Base-by-base conservation (phyloP, 2,329 filamentous ascomycete genomes). In the Fusarium heterosporum region DNA sequence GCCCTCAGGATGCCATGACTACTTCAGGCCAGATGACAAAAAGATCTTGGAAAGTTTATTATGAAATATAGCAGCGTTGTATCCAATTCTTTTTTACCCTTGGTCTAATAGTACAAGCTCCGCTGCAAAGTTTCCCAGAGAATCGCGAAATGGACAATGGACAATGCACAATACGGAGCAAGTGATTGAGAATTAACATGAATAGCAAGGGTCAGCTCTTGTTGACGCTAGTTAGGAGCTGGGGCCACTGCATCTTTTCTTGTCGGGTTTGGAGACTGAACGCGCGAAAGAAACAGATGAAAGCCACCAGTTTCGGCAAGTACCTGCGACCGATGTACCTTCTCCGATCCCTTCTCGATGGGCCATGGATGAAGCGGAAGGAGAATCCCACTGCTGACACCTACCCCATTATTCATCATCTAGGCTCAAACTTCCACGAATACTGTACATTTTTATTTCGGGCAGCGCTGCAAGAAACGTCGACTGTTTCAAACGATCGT, bases 91-190 rank as follows among this genome's bases (percentile, higher is more conserved):
- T 45, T 42, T 36, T 38, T 12, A 60, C 11, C 32, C 25, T 4
- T n/a, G n/a, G 34, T n/a, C 4, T 36, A 36, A 55, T 48, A 52
- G 56, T 26, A 51, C 47, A 45, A 43, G 28, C 52, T 68, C 66
- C 66, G 68, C 59, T 34, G 40, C 55, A 65, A 69, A 59, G 66
- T 70, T 70, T 70, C 67, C 68, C 62, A 64, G 28, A 56, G 40
- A 43, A 68, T 55, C 49, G 66, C 51, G 54, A 67, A 58, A 67
- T 64, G 53, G 43, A 56, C 34, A 48, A 62, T 62, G 42, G 49
- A 56, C 22, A 55, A 59, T 48, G 26, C n/a, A n/a, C n/a, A n/a
- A n/a, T n/a, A n/a, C n/a, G n/a, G n/a, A n/a, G n/a, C n/a, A n/a
- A 55, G 49, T 47, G 49, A 66, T 50, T 57, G 29, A 56, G 29